phyloP scores from a whole-genome alignment of 495 filamentous ascomycete species.

The Penicillium tannophilum region DNA sequence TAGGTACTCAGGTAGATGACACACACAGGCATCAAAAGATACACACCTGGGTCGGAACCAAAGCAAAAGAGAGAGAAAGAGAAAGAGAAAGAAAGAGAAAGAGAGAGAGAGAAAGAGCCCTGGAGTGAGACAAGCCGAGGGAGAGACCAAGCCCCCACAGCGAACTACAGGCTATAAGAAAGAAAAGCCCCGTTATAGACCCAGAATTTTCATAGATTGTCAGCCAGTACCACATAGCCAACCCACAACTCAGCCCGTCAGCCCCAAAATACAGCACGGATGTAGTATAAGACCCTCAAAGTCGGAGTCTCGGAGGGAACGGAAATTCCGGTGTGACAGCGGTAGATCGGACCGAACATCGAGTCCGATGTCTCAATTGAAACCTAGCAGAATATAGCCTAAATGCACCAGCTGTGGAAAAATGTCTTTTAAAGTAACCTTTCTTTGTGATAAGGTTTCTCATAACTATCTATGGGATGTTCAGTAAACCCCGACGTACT shows the following conservation, averaged over 20 bases:
- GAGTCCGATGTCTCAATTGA: conserved; percentile 1
- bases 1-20: too few relatives aligned
- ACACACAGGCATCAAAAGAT: not conserved
- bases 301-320: conserved; percentile 20
- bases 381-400: not conserved
- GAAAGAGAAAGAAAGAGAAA: conserved; percentile 1
- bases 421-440: too few relatives aligned
- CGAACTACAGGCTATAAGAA: not conserved
- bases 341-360: conserved; percentile 13
- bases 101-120: conserved; percentile 1
- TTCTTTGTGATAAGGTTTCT: not conserved
- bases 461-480: not conserved
- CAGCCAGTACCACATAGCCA: not conserved
- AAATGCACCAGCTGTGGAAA: not conserved
- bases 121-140: too few relatives aligned
- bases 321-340: conserved; percentile 21
- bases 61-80: not conserved
- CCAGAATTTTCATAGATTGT: not conserved
- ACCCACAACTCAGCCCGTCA: not conserved
- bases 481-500: too few relatives aligned
- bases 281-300: not conserved
- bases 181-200: not conserved
- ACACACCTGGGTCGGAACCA: not conserved
- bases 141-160: not conserved
- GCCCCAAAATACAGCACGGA: not conserved